phyloP scores from a whole-genome alignment of 352 stramenopile species.

The Blastocystis sp. region DNA sequence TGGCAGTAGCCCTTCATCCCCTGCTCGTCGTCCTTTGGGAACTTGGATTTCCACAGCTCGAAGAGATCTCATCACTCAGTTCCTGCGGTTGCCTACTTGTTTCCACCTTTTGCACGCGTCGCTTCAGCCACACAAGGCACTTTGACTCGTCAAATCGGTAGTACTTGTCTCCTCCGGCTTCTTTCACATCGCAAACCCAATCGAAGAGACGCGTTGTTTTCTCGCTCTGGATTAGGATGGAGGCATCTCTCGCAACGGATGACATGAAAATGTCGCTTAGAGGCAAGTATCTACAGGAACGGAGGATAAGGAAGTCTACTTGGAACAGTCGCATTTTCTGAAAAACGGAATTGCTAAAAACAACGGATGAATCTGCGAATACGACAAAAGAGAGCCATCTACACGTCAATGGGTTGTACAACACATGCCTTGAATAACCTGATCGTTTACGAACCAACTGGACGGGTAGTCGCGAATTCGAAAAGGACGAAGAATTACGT shows the following conservation, averaged over 20 bases:
- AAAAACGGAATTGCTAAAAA: slow-evolving; percentile 47
- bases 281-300: not conserved
- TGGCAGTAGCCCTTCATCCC: not conserved
- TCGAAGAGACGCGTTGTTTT: not conserved
- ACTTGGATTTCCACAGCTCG: not conserved
- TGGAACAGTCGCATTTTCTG: not conserved
- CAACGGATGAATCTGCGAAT: slow-evolving; percentile 12
- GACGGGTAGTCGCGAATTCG: not conserved
- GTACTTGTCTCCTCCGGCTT: not conserved
- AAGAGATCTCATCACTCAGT: not conserved
- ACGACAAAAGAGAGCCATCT: not conserved
- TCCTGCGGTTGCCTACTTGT: not conserved
- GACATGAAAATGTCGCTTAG: slow-evolving; percentile 18
- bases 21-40: not conserved
- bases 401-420: not conserved
- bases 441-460: slow-evolving; percentile 50
- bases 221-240: not conserved
- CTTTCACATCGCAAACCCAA: slow-evolving; percentile 25
- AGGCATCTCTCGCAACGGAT: not conserved
- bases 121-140: slow-evolving; percentile 15
- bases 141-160: not conserved
- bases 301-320: not conserved
- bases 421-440: slow-evolving; percentile 13
- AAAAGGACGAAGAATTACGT: not conserved
- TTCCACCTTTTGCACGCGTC: not conserved